Conservation (phyloP, 192 early-diverging fungal species). For the Endogone sp. region DNA sequence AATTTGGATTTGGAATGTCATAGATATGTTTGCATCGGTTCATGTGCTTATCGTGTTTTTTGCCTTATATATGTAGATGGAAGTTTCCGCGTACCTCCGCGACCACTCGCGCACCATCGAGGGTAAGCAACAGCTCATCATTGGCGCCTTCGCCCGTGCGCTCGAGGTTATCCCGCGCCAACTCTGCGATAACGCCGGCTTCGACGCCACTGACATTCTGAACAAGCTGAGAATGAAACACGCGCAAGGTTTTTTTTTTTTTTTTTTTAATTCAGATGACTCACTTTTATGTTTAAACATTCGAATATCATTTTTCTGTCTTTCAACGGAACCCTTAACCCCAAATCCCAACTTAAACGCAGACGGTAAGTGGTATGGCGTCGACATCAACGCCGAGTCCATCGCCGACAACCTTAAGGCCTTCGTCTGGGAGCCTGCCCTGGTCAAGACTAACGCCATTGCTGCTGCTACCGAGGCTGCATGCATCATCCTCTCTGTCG, state of each 20-base stretch:
- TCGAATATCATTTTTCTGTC: neutral
- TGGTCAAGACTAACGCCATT: constrained; percentile 97
- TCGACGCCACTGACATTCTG: constrained; percentile 96
- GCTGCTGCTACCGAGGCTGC: constrained; percentile 93
- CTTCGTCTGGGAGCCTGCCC: constrained; percentile 98
- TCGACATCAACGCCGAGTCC: constrained; percentile 85
- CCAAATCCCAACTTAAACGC: constrained; percentile 11
- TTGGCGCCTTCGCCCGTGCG: constrained; percentile 91
- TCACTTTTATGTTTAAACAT: too few species aligned
- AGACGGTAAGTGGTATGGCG: constrained; percentile 84
- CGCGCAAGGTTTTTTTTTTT: constrained; percentile 46
- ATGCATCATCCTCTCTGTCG: constrained; percentile 92
- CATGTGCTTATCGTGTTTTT: constrained; percentile 14
- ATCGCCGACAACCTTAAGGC: constrained; percentile 87
- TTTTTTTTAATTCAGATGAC: too few species aligned
- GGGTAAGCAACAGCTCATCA: constrained; percentile 98
- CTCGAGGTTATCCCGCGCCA: constrained; percentile 98
- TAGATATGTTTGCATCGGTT: neutral
- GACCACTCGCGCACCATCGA: constrained; percentile 91
- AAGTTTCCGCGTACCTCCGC: constrained; percentile 91
- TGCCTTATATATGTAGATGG: constrained; percentile 60
- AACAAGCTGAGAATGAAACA: constrained; percentile 97
- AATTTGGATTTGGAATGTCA: neutral
- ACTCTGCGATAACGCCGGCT: constrained; percentile 97
- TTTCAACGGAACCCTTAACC: neutral